A percentile compares a stretch with the other conserved stretches of the same genome.
These are phyloP conservation scores for Toxicodendron radicans DNA, from an alignment of 345 rosid genomes.

Conservation along the genomic window DNA sequence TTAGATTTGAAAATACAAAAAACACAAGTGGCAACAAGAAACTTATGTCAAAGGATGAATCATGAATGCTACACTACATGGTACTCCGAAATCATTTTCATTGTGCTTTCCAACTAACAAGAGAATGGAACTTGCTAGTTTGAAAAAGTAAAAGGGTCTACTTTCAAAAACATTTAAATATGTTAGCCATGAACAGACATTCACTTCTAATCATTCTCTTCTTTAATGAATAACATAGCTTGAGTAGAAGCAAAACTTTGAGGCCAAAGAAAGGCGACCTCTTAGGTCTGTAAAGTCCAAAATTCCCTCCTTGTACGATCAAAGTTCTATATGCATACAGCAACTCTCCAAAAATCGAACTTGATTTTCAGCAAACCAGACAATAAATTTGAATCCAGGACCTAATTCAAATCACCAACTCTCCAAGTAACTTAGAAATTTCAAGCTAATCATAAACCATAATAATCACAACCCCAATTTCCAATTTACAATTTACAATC, in stretches of 20 bases:
- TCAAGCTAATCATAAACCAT: not conserved
- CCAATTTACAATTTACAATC: not conserved
- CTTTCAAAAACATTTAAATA: not conserved
- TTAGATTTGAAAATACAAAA: not conserved
- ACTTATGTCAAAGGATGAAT: not conserved
- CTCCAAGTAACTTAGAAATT: not conserved
- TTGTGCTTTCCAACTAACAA: not conserved
- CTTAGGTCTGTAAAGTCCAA: not conserved
- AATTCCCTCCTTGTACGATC: not conserved
- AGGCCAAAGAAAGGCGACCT: not conserved
- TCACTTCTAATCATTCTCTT: not conserved
- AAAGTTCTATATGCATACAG: not conserved
- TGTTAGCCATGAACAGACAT: not conserved
- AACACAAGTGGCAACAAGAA: not conserved
- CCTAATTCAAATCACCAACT: slow-evolving; percentile 9
- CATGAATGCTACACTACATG: not conserved
- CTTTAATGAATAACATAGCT: not conserved
- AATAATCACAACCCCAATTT: not conserved
- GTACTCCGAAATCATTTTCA: not conserved
- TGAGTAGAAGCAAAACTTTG: not conserved
- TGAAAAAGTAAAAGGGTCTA: not conserved
- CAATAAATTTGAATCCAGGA: not conserved
- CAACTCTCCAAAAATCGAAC: not conserved
- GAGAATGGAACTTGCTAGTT: not conserved
- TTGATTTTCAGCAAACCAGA: not conserved